Conservation (phyloP, 306 rosid genomes). For the Medicago lupulina region DNA sequence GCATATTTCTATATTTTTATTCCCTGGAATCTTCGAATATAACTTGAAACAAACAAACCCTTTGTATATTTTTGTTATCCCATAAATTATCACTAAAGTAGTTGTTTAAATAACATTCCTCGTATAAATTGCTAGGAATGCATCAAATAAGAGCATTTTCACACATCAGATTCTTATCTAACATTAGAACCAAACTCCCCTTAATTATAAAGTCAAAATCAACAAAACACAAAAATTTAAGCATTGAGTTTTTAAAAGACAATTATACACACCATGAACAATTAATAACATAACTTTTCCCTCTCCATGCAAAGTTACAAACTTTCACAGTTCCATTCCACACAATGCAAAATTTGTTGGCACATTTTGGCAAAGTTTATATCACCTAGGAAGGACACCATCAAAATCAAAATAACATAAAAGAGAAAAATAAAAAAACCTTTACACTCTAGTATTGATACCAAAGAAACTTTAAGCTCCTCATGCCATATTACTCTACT, state of each 20-base stretch:
- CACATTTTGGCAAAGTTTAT: slow-evolving; percentile 27
- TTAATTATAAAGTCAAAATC: neutral
- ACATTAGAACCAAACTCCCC: neutral
- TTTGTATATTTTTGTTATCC: too few species aligned
- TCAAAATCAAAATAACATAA: neutral
- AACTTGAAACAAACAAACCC: too few species aligned
- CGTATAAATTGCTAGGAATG: too few species aligned
- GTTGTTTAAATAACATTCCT: too few species aligned
- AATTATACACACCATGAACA: neutral
- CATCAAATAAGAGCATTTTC: too few species aligned
- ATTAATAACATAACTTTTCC: neutral
- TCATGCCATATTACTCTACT: neutral
- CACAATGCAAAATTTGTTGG: slow-evolving; percentile 20
- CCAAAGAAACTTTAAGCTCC: neutral
- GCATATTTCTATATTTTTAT: too few species aligned
- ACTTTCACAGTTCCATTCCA: neutral
- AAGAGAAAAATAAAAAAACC: neutral
- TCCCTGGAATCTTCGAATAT: too few species aligned
- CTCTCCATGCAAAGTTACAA: slow-evolving; percentile 7
- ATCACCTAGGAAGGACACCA: slow-evolving; percentile 14
- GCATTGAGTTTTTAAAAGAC: neutral
- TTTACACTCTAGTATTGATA: neutral
- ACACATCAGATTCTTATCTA: too few species aligned
- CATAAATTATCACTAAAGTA: too few species aligned
- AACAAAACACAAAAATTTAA: neutral